Evolutionary conservation across 1,139 yeast species (phyloP), one percentile per base, ranked within the genome.

Genomic region (Saccharomyces hybrid): DNA sequence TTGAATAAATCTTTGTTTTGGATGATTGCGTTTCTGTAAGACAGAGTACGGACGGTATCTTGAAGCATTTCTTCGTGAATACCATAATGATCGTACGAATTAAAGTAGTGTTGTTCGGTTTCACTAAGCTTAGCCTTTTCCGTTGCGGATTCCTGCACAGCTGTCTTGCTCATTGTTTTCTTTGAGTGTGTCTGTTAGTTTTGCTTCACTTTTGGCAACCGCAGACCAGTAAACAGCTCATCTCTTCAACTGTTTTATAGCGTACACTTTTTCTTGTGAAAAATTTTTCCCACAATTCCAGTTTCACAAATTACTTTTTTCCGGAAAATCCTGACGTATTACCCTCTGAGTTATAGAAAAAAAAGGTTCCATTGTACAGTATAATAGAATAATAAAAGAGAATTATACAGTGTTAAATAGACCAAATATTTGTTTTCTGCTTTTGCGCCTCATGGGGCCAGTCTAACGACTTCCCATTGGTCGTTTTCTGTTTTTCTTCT

Each of bases 1-100:
- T 90, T 88, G 77, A 95, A 93, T 59, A 89, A 75, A 65, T 86
- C 86, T 69, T 87, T 86, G 76, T 95, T 95, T 72, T 89, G 90
- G 75, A 83, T 84, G 75, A 95, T 93, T 55, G 98, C 97, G 59
- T 88, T 86, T 67, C 98, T 80, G 75, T 95, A 95, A 34, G 96
- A 82, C 60, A 91, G 77, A 7, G 99, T 95, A 72, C 99, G 84
- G 44, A 90, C 88, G 54, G 89, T 82, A 71, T 95, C 99, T 73
- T 93, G 95, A 68, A 95, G 83, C 99, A 95, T 95, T 72, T 91
- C 98, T 74, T 95, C 99, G 70, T 95, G 99, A 68, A 95, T 95
- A 54, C 97, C 97, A 68, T 89, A 91, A 70, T 93, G 98, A 70
- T 93, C 98, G 67, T 93, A 93, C 3, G 98, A 91, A 51, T 86